Evolutionary conservation across 495 filamentous ascomycete species (phyloP), one percentile per base, ranked within the genome.

Genomic region (Talaromyces thailandensis): DNA sequence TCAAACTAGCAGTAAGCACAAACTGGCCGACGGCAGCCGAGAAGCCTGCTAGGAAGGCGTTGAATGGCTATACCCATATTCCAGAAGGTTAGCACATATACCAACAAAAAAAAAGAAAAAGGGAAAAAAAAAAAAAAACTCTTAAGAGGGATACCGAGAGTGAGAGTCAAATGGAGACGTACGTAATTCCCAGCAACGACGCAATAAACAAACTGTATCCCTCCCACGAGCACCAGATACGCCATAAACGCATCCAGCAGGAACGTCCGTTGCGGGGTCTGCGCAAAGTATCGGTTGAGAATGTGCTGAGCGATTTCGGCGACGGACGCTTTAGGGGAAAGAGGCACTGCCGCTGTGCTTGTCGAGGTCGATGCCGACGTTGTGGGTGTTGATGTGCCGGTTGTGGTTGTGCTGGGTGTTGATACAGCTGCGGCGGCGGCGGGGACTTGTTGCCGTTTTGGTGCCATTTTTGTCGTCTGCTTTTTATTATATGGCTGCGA

Each of bases 11-110:
- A 48, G 93, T 96, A 57, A 98, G 84, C 43, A 98, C 94, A 74
- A 98, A 98, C 71, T 98, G 95, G 21, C 95, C 94, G 55, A 98
- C 93, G 2, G 95, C 94, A 11, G 93, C 93, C 50, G 83, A 86
- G 80, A 98, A 98, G 51, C 95, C 95, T 31, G 92, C 88, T 48
- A 98, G 82, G 79, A 98, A 98, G 66, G 94, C 94, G 74, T 98
- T 98, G 84, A 98, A 98, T 7, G 94, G 94, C 92, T 98, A 66
- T 64, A 48, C 56, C 48, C 25, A 18, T 11, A 28, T n/a, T n/a
- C n/a, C n/a, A 32, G 45, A 9, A 16, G 12, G n/a, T 16, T 14
- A 14, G 37, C 37, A 43, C 16, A 37, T 37, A 2, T n/a, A n/a
- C n/a, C n/a, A n/a, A n/a, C n/a, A n/a, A n/a, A n/a, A n/a, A n/a